These are phyloP conservation scores for Scenedesmus sp. DNA, from an alignment of 163 green algal genomes.

Conservation along the genomic window DNA sequence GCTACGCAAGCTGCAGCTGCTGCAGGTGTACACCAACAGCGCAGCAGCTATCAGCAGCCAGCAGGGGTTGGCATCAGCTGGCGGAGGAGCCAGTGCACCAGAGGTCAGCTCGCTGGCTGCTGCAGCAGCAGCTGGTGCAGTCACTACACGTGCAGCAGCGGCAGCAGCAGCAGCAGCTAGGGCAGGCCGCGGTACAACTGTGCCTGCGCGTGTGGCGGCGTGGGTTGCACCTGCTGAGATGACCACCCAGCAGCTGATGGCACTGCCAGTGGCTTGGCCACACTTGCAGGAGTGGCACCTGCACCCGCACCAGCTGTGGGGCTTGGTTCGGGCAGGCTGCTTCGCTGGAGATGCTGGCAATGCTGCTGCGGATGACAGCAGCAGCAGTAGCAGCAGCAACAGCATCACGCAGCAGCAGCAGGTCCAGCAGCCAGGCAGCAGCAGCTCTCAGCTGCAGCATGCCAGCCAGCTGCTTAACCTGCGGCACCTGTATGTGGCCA, in stretches of 20 bases:
- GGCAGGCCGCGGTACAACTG: neutral
- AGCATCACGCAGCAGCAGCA: neutral
- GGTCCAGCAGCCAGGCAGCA: neutral
- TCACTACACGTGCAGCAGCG: neutral
- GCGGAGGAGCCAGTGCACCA: neutral
- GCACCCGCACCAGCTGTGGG: constrained; percentile 36
- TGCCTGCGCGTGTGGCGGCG: neutral
- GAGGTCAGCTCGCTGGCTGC: neutral
- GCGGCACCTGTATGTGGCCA: constrained; percentile 22
- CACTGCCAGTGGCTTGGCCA: constrained; percentile 8
- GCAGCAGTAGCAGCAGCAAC: constrained; percentile 13
- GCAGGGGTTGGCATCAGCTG: neutral
- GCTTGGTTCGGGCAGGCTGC: neutral
- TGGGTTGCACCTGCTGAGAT: constrained; percentile 5
- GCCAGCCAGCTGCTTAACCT: constrained; percentile 30
- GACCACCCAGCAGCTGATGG: constrained; percentile 13
- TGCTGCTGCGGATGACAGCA: neutral
- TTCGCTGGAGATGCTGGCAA: neutral
- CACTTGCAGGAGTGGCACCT: constrained; percentile 33
- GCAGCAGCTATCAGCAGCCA: neutral
- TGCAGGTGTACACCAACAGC: constrained; percentile 29
- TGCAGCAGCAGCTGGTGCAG: neutral
- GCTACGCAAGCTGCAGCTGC: constrained; percentile 32
- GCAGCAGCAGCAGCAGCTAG: constrained; percentile 10
- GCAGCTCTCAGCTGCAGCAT: neutral